These are phyloP conservation scores for Globisporangium splendens DNA, from an alignment of 352 stramenopile genomes.

Conservation along the genomic window DNA sequence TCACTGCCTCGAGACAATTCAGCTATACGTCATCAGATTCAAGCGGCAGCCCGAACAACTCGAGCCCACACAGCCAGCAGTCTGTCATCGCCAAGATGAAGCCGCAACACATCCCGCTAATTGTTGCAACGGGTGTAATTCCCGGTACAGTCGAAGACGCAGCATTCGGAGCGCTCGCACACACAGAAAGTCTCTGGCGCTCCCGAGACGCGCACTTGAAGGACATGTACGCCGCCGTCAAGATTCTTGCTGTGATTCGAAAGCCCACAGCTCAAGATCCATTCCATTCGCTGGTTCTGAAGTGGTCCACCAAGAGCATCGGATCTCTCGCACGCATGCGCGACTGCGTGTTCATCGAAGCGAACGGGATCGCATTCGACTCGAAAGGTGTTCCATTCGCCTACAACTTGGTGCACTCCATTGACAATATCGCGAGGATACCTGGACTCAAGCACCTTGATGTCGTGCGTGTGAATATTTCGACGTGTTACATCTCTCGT, in stretches of 20 bases:
- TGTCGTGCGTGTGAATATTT: slow-evolving; percentile 14
- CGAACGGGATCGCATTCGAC: slow-evolving; percentile 32
- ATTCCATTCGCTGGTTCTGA: slow-evolving; percentile 38
- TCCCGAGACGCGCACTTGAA: slow-evolving; percentile 28
- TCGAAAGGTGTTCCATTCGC: slow-evolving; percentile 21
- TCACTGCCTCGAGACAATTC: no score
- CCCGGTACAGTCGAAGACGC: slow-evolving; percentile 38
- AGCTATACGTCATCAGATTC: no score
- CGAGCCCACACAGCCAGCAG: not conserved
- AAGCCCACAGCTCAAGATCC: slow-evolving; percentile 30
- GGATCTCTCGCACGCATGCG: slow-evolving; percentile 33
- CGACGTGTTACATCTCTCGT: not conserved
- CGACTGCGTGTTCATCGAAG: slow-evolving; percentile 52
- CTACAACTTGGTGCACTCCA: slow-evolving; percentile 20
- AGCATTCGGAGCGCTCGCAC: slow-evolving; percentile 33
- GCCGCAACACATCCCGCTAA: slow-evolving; percentile 7
- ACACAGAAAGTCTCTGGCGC: slow-evolving; percentile 31
- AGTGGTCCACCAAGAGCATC: slow-evolving; percentile 37
- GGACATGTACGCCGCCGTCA: slow-evolving; percentile 32
- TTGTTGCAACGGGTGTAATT: slow-evolving; percentile 35
- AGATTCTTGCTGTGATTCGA: slow-evolving; percentile 30
- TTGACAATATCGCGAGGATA: slow-evolving; percentile 14
- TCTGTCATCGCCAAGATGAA: not conserved
- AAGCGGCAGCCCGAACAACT: not conserved
- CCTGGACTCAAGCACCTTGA: slow-evolving; percentile 7